Base-by-base conservation (phyloP, 306 rosid species). In the Canavalia ensiformis region DNA sequence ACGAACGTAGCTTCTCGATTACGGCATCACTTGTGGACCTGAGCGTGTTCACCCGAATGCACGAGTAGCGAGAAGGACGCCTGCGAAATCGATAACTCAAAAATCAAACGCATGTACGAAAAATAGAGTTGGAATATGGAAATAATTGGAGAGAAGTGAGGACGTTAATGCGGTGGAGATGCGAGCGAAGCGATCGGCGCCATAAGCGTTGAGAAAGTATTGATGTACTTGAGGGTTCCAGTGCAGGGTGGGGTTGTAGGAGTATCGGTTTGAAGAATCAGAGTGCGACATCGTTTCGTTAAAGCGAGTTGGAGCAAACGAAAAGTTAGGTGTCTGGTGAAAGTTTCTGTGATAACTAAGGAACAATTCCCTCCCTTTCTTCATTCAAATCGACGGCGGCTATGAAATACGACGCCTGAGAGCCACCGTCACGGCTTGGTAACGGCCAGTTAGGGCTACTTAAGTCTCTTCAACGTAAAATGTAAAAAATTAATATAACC, bases 51-150 rank as follows among this genome's bases (percentile, higher is more conserved):
- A 93, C 97, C 4, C 98, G 97, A 69, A 93, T 69, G 54, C 99
- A 95, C 7, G 98, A 93, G 85, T 95, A 95, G 86, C 97, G 86
- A 77, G 99, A 93, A 44, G 98, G 98, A 4, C 84, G 89, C 84
- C 99, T 93, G 79, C 59, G 13, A 63, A 75, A 11, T 66, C 7
- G 7, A 33, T 30, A 45, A 29, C 41, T 7, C 45, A 57, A 74
- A 18, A 72, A 18, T 12, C 13, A 72, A 72, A 56, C 49, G 7
- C 4, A 1, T 8, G 7, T 5, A 45, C 7, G 5, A 4, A 45
- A 45, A 3, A 45, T 45, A 68, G 28, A 3, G 28, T 45, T 68
- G 5, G 28, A 10, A 29, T 28, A 45, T 3, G 5, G 6, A 5
- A 54, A 54, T 0, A 25, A 29, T 6, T 2, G 56, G 44, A 75